phyloP scores from a whole-genome alignment of 257 asterid genomes.

The Nicotiana sylvestris region DNA sequence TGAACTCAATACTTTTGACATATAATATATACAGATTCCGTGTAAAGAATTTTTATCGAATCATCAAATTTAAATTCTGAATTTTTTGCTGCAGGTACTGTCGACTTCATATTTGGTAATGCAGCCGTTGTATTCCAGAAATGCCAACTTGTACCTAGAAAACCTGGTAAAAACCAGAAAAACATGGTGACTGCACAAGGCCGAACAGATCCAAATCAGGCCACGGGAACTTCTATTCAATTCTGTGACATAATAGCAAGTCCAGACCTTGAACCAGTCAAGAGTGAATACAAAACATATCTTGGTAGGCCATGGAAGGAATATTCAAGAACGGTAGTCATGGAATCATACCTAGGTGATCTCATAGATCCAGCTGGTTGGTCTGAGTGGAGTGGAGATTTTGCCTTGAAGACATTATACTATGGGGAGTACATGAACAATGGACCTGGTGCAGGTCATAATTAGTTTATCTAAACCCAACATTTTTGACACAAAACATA shows the following conservation, averaged over 20 bases:
- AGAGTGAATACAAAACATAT: constrained; percentile 27
- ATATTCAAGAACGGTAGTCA: constrained; percentile 48
- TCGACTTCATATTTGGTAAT: constrained; percentile 60
- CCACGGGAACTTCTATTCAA: constrained; percentile 55
- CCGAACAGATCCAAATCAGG: constrained; percentile 52
- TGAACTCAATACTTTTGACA: background rate
- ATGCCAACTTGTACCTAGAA: constrained; percentile 33
- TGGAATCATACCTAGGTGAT: constrained; percentile 39
- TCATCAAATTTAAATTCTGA: background rate
- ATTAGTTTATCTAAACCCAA: too few relatives aligned
- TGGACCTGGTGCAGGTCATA: constrained; percentile 46
- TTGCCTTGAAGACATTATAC: constrained; percentile 42
- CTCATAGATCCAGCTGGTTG: constrained; percentile 51
- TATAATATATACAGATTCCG: too few relatives aligned
- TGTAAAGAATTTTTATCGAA: background rate
- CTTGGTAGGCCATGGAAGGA: constrained; percentile 67
- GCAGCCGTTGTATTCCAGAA: constrained; percentile 55
- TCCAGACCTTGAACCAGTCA: constrained; percentile 32
- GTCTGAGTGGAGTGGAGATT: constrained; percentile 42
- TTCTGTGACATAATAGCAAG: constrained; percentile 31
- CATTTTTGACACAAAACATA: too few relatives aligned
- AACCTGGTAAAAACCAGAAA: constrained; percentile 34
- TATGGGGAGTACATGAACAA: constrained; percentile 49
- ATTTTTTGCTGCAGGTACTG: constrained; percentile 17
- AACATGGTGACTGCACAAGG: constrained; percentile 71